Evolutionary conservation across 306 rosid species (phyloP).

Genomic region (Crotalaria pallida): DNA sequence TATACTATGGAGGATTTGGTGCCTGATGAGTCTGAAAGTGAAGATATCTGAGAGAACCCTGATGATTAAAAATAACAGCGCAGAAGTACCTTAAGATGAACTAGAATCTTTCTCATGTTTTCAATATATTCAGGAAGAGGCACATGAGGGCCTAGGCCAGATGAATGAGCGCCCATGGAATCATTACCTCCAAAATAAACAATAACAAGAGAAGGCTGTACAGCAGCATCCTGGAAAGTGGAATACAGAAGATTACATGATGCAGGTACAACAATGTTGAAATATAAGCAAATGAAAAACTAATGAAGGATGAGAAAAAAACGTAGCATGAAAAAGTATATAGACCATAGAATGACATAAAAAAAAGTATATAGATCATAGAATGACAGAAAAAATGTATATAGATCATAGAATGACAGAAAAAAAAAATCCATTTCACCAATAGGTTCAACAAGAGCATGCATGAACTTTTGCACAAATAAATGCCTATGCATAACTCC

Average conservation of each 20-base stretch:
- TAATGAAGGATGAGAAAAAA: too few relatives aligned
- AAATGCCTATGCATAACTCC: background rate
- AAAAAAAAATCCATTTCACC: background rate
- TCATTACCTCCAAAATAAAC: constrained; percentile 95
- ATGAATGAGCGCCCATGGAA: constrained; percentile 88
- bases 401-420: too few relatives aligned
- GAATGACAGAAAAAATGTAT: too few relatives aligned
- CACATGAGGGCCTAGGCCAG: constrained; percentile 91
- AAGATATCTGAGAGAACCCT: constrained; percentile 1
- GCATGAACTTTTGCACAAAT: background rate
- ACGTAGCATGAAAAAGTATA: background rate
- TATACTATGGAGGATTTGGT: background rate
- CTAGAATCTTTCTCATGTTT: constrained; percentile 69
- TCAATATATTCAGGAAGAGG: constrained; percentile 75
- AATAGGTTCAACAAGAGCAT: background rate
- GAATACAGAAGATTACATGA: background rate
- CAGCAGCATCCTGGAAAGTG: constrained; percentile 57
- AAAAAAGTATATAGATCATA: background rate
- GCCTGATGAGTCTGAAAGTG: background rate
- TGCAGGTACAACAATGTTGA: background rate
- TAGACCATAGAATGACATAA: too few relatives aligned
- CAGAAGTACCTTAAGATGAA: constrained; percentile 67
- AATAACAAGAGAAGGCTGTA: constrained; percentile 78
- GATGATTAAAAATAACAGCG: background rate
- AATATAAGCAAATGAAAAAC: background rate